Evolutionary conservation across 768 basidiomycete genomes (phyloP), one percentile per base, ranked within the genome.

Genomic region (Pulveroboletus ravenelii): DNA sequence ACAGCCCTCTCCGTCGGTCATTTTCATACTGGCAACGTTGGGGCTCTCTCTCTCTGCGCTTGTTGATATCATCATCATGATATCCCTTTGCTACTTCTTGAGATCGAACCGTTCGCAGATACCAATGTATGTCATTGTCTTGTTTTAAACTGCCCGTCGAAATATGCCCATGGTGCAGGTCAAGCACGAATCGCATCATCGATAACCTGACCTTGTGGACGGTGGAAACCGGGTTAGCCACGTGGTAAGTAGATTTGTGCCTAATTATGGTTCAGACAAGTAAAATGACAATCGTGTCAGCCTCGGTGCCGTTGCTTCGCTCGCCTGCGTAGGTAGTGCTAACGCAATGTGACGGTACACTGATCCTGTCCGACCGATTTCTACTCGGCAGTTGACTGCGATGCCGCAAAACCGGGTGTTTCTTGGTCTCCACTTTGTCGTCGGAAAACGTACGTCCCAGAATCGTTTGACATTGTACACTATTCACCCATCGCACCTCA

Each of bases 41-140:
- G 78, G 78, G 8, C 62, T 80, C 0, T 59, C 70, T 1, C 66
- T 80, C 2, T 79, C 78, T 6, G 72, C 72, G 1, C 48, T 67
- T 3, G 60, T 78, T 31, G 79, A 81, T 53, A 54, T 79, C 43
- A 47, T 76, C 13, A 78, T 79, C 48, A 77, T 75, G 8, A 62
- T 42, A 2, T 68, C 61, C n/a, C 65, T 80, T 20, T 75, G 74
- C 48, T 71, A 67, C 47, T 69, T 73, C 27, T 63, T 81, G 18
- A 62, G 64, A 52, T 62, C 59, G 27, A 75, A 68, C 32, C 67
- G 71, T 27, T 75, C 70, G 30, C 53, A 60, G 29, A 53, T 70
- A 41, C 59, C 71, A 41, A 68, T 66, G 75, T 74, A 41, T 23
- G 62, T 49, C 57, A 5, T n/a, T 6, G 13, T 40, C 15, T 13